Evolutionary conservation across 1,284 basidiomycete species (phyloP).

Genomic region (Xerocomus minutiporus): DNA sequence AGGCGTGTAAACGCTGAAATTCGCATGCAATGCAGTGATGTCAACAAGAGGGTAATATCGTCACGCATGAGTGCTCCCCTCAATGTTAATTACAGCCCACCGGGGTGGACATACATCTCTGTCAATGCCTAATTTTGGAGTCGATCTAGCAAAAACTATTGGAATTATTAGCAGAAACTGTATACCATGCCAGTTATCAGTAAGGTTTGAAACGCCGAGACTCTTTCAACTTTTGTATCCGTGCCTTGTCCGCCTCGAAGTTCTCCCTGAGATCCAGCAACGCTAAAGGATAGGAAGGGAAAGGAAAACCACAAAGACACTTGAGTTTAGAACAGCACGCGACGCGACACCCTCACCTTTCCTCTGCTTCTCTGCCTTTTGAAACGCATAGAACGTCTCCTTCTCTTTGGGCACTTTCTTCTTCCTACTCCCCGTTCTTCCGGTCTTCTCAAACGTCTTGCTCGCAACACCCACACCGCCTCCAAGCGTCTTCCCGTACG

Average conservation of each 20-base stretch:
- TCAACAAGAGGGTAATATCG: neutral
- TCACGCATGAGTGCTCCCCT: neutral
- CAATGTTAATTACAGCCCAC: neutral
- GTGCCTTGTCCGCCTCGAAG: conserved; percentile 86
- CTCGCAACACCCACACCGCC: conserved; percentile 77
- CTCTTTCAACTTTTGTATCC: conserved; percentile 76
- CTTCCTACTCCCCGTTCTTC: conserved; percentile 47
- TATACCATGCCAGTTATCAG: conserved; percentile 33
- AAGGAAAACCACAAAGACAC: neutral
- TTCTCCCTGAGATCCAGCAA: conserved; percentile 72
- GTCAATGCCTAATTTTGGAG: neutral
- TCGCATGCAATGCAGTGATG: neutral
- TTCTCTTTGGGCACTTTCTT: conserved; percentile 72
- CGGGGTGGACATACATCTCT: neutral
- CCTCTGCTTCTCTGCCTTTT: conserved; percentile 81
- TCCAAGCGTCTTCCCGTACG: conserved; percentile 80
- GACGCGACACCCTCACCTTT: conserved; percentile 52
- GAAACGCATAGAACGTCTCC: conserved; percentile 81
- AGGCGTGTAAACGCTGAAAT: neutral
- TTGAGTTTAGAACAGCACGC: conserved; percentile 4
- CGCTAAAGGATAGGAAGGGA: conserved; percentile 7
- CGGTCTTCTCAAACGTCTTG: conserved; percentile 63
- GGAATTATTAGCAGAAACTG: neutral
- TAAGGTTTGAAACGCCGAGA: conserved; percentile 83
- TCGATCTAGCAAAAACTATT: neutral